Conservation (phyloP, 805 yeast species). For the Kuraishia hungarica region DNA sequence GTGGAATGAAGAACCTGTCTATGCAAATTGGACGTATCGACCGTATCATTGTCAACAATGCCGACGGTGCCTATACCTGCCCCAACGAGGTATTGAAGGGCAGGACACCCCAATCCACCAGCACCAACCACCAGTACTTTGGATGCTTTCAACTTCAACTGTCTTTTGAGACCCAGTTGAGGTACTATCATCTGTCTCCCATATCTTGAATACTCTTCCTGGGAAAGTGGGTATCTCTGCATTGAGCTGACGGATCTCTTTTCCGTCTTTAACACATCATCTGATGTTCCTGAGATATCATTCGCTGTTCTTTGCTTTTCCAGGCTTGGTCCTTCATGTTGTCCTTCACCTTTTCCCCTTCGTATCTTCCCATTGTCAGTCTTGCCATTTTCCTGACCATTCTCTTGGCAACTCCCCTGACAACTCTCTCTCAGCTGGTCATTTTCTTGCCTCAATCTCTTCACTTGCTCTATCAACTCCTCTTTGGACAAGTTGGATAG, state of each 20-base stretch:
- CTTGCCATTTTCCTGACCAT: not conserved
- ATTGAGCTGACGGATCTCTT: not conserved
- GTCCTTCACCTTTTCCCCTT: no score
- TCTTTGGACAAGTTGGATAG: slow-evolving; percentile 3
- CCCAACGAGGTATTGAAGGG: slow-evolving; percentile 73
- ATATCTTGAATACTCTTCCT: slow-evolving; percentile 73
- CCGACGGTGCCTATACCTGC: slow-evolving; percentile 85
- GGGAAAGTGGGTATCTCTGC: slow-evolving; percentile 17
- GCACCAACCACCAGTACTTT: slow-evolving; percentile 82
- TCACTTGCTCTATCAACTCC: slow-evolving; percentile 16
- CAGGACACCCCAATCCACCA: slow-evolving; percentile 96
- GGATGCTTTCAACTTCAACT: slow-evolving; percentile 46
- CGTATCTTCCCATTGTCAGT: not conserved
- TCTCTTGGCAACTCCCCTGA: not conserved
- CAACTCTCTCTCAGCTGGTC: slow-evolving; percentile 10
- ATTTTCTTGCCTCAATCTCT: slow-evolving; percentile 18
- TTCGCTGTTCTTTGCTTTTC: no score
- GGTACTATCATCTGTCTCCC: slow-evolving; percentile 97
- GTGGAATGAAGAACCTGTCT: slow-evolving; percentile 80
- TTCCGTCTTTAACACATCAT: no score
- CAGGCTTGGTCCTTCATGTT: not conserved
- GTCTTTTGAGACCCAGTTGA: slow-evolving; percentile 54
- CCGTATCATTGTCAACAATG: slow-evolving; percentile 79
- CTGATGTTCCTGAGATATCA: not conserved
- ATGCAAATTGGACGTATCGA: slow-evolving; percentile 80